A percentile compares a stretch with the other conserved stretches of the same genome.
These are phyloP conservation scores for Verticillium isaacii DNA, from an alignment of 2,329 filamentous ascomycete genomes.

Conservation along the genomic window DNA sequence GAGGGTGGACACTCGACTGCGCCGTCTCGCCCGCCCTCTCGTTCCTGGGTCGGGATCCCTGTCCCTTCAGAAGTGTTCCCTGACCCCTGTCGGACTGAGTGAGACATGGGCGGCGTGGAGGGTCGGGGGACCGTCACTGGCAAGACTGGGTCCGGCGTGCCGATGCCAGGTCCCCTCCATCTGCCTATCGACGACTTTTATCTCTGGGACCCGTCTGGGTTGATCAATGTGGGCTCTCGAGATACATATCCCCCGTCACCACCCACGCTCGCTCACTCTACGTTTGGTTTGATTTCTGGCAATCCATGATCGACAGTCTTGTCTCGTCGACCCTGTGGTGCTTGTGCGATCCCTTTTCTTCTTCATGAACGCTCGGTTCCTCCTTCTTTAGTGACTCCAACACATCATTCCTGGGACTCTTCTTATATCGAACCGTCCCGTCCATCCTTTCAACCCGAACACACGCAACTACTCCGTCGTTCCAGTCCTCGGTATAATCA, in stretches of 20 bases:
- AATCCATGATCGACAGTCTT: constrained; percentile 22
- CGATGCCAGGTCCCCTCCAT: constrained; percentile 8
- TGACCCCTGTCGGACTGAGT: constrained; percentile 39
- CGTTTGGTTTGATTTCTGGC: constrained; percentile 28
- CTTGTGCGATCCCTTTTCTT: constrained; percentile 36
- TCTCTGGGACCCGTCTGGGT: constrained; percentile 22
- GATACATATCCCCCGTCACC: constrained; percentile 49
- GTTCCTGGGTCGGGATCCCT: constrained; percentile 21
- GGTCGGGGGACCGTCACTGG: constrained; percentile 9
- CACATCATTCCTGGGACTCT: constrained; percentile 35
- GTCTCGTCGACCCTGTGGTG: constrained; percentile 32
- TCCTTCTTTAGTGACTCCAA: constrained; percentile 43
- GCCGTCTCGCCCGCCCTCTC: constrained; percentile 21
- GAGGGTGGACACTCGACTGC: constrained; percentile 12
- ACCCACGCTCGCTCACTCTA: constrained; percentile 28
- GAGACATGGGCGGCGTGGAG: constrained; percentile 37
- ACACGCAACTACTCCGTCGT: constrained; percentile 2
- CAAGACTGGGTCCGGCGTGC: constrained; percentile 20
- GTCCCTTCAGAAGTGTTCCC: constrained; percentile 13
- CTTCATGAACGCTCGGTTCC: constrained; percentile 45
- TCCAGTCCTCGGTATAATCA: constrained; percentile 9
- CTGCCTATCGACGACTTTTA: constrained; percentile 32
- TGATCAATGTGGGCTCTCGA: constrained; percentile 31
- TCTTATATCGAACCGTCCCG: constrained; percentile 25
- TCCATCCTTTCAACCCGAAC: constrained; percentile 37